Percentiles rank a stretch among this genome's conserved stretches.
These are phyloP conservation scores for Coelastrella sp. DNA, from an alignment of 139 green algal genomes.

Conservation along the genomic window DNA sequence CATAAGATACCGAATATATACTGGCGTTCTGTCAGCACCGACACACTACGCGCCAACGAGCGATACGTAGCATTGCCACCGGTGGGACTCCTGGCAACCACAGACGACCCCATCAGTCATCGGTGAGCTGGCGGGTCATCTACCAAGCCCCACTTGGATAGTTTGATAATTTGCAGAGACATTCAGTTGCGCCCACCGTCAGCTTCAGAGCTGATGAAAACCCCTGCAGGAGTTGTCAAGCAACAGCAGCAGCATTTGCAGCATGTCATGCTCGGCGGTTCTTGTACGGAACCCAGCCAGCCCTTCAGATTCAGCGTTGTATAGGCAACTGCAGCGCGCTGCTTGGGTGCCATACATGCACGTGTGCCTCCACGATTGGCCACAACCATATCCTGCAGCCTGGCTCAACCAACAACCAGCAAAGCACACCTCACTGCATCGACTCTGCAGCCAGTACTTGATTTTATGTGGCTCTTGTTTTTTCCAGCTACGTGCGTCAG, in stretches of 20 bases:
- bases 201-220: background rate
- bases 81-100: background rate
- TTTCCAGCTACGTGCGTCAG: conserved; percentile 15
- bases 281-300: too few relatives aligned
- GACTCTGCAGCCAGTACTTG: background rate
- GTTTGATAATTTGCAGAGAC: too few relatives aligned
- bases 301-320: too few relatives aligned
- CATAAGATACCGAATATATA: conserved; percentile 17
- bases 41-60: conserved; percentile 1
- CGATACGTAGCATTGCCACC: conserved; percentile 27
- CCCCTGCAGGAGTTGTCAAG: background rate
- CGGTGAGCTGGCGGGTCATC: background rate
- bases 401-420: background rate
- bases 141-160: too few relatives aligned
- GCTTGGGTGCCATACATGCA: background rate
- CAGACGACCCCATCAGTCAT: background rate
- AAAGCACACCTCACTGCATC: background rate
- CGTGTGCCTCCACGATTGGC: background rate
- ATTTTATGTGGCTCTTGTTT: background rate
- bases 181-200: background rate
- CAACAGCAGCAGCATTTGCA: background rate
- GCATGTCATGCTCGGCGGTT: background rate
- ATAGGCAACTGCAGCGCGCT: background rate
- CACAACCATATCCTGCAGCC: background rate
- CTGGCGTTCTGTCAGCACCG: conserved; percentile 15